phyloP scores from a whole-genome alignment of 1,284 basidiomycete species.

The Fomitopsis schrenkii region DNA sequence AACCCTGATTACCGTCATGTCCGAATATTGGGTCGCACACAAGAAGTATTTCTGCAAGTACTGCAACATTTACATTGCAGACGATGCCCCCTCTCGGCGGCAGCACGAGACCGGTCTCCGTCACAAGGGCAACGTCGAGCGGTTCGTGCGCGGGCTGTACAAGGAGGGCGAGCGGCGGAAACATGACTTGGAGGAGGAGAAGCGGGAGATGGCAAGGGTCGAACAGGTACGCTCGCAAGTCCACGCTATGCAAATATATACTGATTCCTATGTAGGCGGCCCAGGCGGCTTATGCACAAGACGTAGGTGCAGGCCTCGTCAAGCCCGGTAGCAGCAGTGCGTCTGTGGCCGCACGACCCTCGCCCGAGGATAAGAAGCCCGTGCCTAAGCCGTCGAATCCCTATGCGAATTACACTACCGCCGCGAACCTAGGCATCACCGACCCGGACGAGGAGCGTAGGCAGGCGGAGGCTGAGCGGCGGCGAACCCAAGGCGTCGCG shows the following conservation, averaged over 20 bases:
- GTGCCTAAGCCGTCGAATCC: slow-evolving; percentile 60
- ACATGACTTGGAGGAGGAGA: slow-evolving; percentile 84
- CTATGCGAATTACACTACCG: slow-evolving; percentile 84
- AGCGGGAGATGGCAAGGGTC: slow-evolving; percentile 80
- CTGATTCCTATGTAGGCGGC: slow-evolving; percentile 49
- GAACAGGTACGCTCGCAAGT: slow-evolving; percentile 58
- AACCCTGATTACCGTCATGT: slow-evolving; percentile 43
- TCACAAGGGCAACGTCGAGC: slow-evolving; percentile 92
- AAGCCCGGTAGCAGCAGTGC: slow-evolving; percentile 35
- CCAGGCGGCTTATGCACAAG: slow-evolving; percentile 67
- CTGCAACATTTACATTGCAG: slow-evolving; percentile 88
- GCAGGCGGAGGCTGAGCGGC: slow-evolving; percentile 53
- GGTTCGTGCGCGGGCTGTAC: slow-evolving; percentile 90
- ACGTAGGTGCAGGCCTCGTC: slow-evolving; percentile 66
- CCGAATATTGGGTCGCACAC: slow-evolving; percentile 84
- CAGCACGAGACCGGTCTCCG: slow-evolving; percentile 94
- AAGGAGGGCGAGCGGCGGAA: slow-evolving; percentile 88
- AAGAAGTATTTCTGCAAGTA: slow-evolving; percentile 86
- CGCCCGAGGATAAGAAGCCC: slow-evolving; percentile 38
- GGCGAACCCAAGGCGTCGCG: slow-evolving; percentile 64
- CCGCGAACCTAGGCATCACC: slow-evolving; percentile 74
- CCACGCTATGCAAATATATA: neutral
- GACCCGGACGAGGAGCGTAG: slow-evolving; percentile 68
- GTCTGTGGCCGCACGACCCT: slow-evolving; percentile 31
- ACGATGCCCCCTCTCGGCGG: slow-evolving; percentile 87